Evolutionary conservation across 2,329 filamentous ascomycete species (phyloP).

Genomic region (Colletotrichum gigasporum): DNA sequence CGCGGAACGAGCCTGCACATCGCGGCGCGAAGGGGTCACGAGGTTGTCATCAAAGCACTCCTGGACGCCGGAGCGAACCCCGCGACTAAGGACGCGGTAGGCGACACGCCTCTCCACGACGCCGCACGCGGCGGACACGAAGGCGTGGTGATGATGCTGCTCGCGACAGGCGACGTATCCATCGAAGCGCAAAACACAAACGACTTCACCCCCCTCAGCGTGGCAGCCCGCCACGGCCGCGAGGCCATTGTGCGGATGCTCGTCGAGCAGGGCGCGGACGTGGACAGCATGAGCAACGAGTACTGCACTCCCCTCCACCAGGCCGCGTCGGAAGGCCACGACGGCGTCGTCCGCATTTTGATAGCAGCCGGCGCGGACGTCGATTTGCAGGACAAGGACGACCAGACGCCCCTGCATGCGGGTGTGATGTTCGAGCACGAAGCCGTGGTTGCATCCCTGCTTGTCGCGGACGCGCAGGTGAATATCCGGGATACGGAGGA

Average conservation of each 20-base stretch:
- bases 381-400: constrained; percentile 31
- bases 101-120: constrained; percentile 32
- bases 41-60: constrained; percentile 1
- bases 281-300: constrained; percentile 30
- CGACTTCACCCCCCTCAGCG: constrained; percentile 32
- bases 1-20: constrained; percentile 32
- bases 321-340: constrained; percentile 33
- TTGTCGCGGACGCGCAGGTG: constrained; percentile 29
- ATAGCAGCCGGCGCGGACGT: constrained; percentile 34
- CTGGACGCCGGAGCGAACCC: constrained; percentile 30
- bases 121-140: constrained; percentile 29
- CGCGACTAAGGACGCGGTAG: constrained; percentile 30
- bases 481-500: constrained; percentile 31
- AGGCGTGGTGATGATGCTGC: constrained; percentile 26
- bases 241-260: constrained; percentile 33
- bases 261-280: constrained; percentile 33
- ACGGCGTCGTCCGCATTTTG: constrained; percentile 24
- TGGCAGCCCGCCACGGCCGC: constrained; percentile 30
- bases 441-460: constrained; percentile 24
- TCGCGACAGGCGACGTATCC: constrained; percentile 29
- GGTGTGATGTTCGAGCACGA: constrained; percentile 34
- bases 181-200: constrained; percentile 32
- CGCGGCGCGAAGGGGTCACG: constrained; percentile 15
- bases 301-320: constrained; percentile 34
- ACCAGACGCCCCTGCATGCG: constrained; percentile 33